Percentiles rank a stretch among this genome's conserved stretches.
Conservation (phyloP, 768 basidiomycete species). For the Lactarius akahatsu region DNA sequence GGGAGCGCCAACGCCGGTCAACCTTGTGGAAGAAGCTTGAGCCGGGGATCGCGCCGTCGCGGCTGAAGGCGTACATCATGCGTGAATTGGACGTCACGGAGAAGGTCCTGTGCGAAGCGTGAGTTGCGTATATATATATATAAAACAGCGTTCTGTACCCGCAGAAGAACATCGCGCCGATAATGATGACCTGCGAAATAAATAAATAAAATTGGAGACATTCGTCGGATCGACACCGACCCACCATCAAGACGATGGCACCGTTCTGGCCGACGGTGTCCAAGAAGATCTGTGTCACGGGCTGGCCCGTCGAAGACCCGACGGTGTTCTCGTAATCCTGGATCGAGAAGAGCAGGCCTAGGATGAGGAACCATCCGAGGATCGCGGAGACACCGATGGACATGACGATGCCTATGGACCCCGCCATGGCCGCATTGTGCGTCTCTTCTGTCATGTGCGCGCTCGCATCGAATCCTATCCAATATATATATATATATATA, state of each 20-base stretch:
- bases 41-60: conserved; percentile 72
- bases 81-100: conserved; percentile 76
- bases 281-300: conserved; percentile 76
- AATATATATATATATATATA: too few relatives aligned
- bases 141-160: conserved; percentile 40
- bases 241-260: conserved; percentile 71
- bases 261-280: conserved; percentile 74
- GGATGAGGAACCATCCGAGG: conserved; percentile 72
- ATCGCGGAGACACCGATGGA: conserved; percentile 70
- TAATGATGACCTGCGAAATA: conserved; percentile 52
- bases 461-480: conserved; percentile 68
- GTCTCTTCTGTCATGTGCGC: conserved; percentile 83
- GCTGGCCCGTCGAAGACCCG: conserved; percentile 55
- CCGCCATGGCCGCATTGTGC: conserved; percentile 57
- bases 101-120: conserved; percentile 51
- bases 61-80: conserved; percentile 81
- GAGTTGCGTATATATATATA: neutral
- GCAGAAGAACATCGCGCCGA: conserved; percentile 74
- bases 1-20: conserved; percentile 55
- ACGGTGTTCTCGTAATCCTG: conserved; percentile 64
- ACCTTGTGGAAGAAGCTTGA: conserved; percentile 67
- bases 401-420: conserved; percentile 65
- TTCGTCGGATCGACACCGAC: conserved; percentile 4
- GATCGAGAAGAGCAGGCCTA: conserved; percentile 73
- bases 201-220: neutral